These are phyloP conservation scores for Triglochin maritima DNA, from an alignment of 106 monocot species.

Conservation along the genomic window DNA sequence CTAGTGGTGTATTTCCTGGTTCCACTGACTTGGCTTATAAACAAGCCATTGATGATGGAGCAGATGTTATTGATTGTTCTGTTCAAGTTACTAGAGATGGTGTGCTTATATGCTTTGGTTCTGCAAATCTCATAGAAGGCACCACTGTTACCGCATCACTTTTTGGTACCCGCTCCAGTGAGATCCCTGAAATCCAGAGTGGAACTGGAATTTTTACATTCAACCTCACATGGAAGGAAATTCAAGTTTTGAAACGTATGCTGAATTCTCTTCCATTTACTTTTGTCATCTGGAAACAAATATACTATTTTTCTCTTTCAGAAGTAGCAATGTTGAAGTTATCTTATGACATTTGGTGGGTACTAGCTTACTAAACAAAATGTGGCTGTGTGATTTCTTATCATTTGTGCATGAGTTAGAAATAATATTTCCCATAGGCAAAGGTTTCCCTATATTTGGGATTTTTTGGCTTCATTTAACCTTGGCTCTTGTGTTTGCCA, in stretches of 20 bases:
- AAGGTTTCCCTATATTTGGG: no score
- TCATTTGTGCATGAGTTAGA: no score
- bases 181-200: conserved; percentile 44
- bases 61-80: conserved; percentile 80
- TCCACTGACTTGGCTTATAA: conserved; percentile 83
- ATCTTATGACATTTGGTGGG: no score
- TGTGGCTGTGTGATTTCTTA: no score
- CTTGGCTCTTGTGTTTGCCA: no score
- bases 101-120: conserved; percentile 65
- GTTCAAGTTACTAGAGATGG: conserved; percentile 74
- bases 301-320: no score
- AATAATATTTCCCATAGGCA: no score
- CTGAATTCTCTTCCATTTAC: not conserved
- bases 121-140: conserved; percentile 42
- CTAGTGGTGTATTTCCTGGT: conserved; percentile 83
- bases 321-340: no score
- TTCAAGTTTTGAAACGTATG: conserved; percentile 68
- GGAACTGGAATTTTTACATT: conserved; percentile 74
- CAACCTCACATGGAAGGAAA: conserved; percentile 71
- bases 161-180: conserved; percentile 33
- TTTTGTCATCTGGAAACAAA: no score
- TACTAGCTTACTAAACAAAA: no score
- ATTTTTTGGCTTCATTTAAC: no score
- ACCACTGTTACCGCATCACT: conserved; percentile 37
- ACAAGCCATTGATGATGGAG: conserved; percentile 62